Conservation (phyloP, 345 rosid species). For the Laguncularia racemosa region DNA sequence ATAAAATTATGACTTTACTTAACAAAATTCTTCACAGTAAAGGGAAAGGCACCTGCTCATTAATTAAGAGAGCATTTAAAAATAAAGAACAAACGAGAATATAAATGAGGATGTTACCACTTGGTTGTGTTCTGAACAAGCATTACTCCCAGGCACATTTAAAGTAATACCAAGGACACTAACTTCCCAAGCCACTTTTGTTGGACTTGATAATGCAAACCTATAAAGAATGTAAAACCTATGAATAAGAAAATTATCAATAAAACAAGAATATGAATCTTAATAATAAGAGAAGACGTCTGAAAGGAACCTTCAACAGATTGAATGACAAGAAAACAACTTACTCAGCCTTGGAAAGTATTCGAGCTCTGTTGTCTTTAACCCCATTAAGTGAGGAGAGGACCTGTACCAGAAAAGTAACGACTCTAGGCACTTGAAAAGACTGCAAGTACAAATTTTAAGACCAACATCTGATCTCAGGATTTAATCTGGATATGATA, state of each 20-base stretch:
- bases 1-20: too few relatives aligned
- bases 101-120: constrained; percentile 46
- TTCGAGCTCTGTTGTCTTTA: constrained; percentile 46
- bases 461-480: constrained; percentile 2
- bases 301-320: not conserved
- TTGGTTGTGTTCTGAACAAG: constrained; percentile 31
- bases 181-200: constrained; percentile 57
- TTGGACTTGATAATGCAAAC: constrained; percentile 50
- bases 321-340: constrained; percentile 15
- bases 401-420: constrained; percentile 41
- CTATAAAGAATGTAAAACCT: constrained; percentile 33
- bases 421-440: not conserved
- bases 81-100: not conserved
- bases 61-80: not conserved
- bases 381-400: constrained; percentile 66
- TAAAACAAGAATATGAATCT: not conserved
- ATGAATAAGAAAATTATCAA: not conserved
- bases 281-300: not conserved
- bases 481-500: too few relatives aligned
- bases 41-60: too few relatives aligned
- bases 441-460: not conserved
- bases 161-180: constrained; percentile 35
- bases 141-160: constrained; percentile 41
- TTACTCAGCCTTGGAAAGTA: constrained; percentile 69
- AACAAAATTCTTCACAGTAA: too few relatives aligned